Evolutionary conservation across 2,329 filamentous ascomycete species (phyloP).

Genomic region (Diaporthe citriasiana): DNA sequence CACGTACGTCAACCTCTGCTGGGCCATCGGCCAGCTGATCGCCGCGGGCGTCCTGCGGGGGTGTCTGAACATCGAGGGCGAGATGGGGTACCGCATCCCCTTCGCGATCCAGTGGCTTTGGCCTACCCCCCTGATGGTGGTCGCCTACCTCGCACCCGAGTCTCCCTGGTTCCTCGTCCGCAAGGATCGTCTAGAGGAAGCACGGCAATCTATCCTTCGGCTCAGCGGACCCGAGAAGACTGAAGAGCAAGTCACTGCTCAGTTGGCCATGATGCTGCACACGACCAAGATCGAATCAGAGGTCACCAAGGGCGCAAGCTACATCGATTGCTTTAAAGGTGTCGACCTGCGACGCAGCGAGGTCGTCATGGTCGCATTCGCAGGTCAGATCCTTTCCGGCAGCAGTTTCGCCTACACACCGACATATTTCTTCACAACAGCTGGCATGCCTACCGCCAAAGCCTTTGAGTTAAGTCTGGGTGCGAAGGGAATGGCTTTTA

Average conservation of each 20-base stretch:
- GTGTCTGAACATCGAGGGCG: neutral
- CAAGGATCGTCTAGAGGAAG: constrained; percentile 60
- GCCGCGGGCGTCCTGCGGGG: constrained; percentile 16
- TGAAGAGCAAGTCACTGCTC: constrained; percentile 52
- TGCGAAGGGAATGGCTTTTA: constrained; percentile 56
- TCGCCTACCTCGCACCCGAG: constrained; percentile 58
- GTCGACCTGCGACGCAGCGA: constrained; percentile 57
- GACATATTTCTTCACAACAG: constrained; percentile 58
- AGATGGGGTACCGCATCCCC: constrained; percentile 47
- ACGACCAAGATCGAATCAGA: constrained; percentile 57
- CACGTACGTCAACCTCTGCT: constrained; percentile 26
- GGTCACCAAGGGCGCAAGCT: constrained; percentile 52
- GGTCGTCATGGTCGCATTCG: constrained; percentile 52
- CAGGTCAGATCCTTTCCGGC: constrained; percentile 54
- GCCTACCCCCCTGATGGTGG: constrained; percentile 42
- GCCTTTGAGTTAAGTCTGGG: constrained; percentile 56
- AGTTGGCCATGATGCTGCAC: constrained; percentile 59
- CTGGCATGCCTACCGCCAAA: constrained; percentile 50
- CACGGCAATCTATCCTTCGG: constrained; percentile 61
- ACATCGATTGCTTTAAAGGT: constrained; percentile 59
- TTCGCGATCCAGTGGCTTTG: constrained; percentile 48
- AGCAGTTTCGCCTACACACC: constrained; percentile 55
- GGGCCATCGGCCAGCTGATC: constrained; percentile 29
- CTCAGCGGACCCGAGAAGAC: constrained; percentile 58
- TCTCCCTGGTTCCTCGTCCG: constrained; percentile 65